Base-by-base conservation (phyloP, 2,329 filamentous ascomycete species). In the Sporothrix inflata region DNA sequence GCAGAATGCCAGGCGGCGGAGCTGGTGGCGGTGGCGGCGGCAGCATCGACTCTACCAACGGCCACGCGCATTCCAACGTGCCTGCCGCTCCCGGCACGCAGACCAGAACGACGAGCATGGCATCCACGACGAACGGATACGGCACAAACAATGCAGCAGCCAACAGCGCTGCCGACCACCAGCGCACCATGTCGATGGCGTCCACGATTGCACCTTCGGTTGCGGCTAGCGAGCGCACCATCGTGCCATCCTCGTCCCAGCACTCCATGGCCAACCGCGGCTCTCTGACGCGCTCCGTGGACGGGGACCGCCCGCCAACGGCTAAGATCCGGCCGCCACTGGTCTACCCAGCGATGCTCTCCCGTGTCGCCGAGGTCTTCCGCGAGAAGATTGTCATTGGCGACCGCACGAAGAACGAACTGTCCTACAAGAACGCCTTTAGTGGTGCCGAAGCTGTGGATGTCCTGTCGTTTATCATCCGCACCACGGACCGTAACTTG, bases 381-480 rank as follows among this genome's bases (percentile, higher is more conserved):
- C 90, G 93, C 69, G 93, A 97, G 77, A 91, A 95, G 80, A 94
- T 99, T 66, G 88, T 91, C 30, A 88, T 94, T 30, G 91, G 92
- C 70, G 96, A 98, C 78, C 90, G 94, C 74, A 94, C 94, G 75
- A 99, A 99, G 86, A 98, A 99, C 85, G 95, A 95, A 71, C 85
- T 99, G 74, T 94, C 95, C 2, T 99, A 99, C 84, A 97, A 97
- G 81, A 97, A 96, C 82, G 93, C 95, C 3, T 99, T 99, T 80
- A 97, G 94, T 74, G 96, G 96, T 76, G 92, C 93, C 30, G 96
- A 99, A 80, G 95, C 96, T 24, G 96, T 99, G 24, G 96, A 99
- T 80, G 88, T 98, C 73, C 92, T 99, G 75, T 93, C 93, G 0
- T 97, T 97, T 79, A 98, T 99, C 76, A 98, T 99, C 81, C 92